Evolutionary conservation across 2,329 filamentous ascomycete genomes (phyloP), one percentile per base, ranked within the genome.

Genomic region (Diplodia mutila): DNA sequence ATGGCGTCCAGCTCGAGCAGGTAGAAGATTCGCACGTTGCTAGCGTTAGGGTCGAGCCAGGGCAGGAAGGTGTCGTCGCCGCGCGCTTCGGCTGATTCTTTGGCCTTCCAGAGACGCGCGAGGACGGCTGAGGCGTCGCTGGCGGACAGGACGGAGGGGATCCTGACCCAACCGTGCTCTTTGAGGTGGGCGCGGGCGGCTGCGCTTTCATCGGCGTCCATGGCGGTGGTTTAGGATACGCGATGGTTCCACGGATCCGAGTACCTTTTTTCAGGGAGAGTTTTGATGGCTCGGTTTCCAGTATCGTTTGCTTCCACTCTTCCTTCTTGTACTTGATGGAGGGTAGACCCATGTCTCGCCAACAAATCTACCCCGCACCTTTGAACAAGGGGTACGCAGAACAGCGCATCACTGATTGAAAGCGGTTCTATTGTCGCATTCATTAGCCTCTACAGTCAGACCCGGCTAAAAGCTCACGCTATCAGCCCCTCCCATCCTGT

Each of bases 21-120:
- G 64, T 76, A 74, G 70, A 77, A 77, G 39, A 77, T 71, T 2
- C 75, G 71, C 34, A 76, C 72, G 61, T 77, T 77, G 67, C 46
- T 69, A 21, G 67, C 67, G 67, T 77, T 76, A 1, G 75, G 75
- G 64, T 77, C 75, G 5, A 77, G 71, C 27, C 69, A 67, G 7
- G 72, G 63, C 14, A 75, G 52, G 67, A 71, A 71, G 2, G 73
- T 74, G 23, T 69, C 65, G n/a, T 72, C 72, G 12, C 75, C 75
- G 18, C 67, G 69, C 25, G 59, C 66, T 49, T 73, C 70, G 23
- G 63, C 69, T 21, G 69, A 69, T 39, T 72, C 72, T 68, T 72
- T 71, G 11, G 73, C 74, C 14, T 67, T 69, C 75, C 74, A 76
- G 8, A 77, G 71, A 6, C 70, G 68, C 8, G 69, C 53, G 23